Conservation (phyloP, 495 filamentous ascomycete species). For the Neurospora terricola region DNA sequence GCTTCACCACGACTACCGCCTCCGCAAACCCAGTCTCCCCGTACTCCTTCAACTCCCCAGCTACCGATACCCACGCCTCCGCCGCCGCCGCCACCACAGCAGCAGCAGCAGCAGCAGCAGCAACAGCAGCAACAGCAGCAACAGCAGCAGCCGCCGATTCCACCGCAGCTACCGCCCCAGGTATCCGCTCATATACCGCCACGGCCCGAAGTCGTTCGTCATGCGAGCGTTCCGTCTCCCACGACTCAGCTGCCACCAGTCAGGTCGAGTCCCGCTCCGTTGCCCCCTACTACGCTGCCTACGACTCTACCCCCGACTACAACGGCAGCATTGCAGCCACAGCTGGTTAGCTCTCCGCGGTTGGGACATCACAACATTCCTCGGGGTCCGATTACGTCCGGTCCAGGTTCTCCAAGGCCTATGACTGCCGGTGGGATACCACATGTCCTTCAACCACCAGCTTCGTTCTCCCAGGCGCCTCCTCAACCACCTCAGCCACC, state of each 20-base stretch:
- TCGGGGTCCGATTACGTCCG: conserved; percentile 11
- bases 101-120: not conserved
- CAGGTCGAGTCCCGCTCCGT: conserved; percentile 3
- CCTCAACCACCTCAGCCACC: conserved; percentile 15
- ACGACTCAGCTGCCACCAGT: not conserved
- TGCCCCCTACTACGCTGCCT: not conserved
- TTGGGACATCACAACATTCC: conserved; percentile 7
- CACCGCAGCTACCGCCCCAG: not conserved
- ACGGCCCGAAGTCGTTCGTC: not conserved
- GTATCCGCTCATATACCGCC: not conserved
- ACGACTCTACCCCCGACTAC: not conserved
- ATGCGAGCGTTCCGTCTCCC: not conserved
- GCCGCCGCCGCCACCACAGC: not conserved
- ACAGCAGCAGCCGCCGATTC: not conserved
- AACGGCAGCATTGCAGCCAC: conserved; percentile 1
- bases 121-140: not conserved
- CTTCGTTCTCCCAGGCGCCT: conserved; percentile 16
- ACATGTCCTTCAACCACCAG: conserved; percentile 32
- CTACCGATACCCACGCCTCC: conserved; percentile 4
- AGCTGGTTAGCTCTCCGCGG: conserved; percentile 7
- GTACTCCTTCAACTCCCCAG: conserved; percentile 1
- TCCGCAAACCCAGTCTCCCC: not conserved
- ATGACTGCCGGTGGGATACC: conserved; percentile 10
- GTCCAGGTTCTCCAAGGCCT: conserved; percentile 19
- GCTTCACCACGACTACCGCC: conserved; percentile 1